A percentile compares a stretch with the other conserved stretches of the same genome.
phyloP scores from a whole-genome alignment of 1,139 yeast species.

The Geotrichum phurueaensis region DNA sequence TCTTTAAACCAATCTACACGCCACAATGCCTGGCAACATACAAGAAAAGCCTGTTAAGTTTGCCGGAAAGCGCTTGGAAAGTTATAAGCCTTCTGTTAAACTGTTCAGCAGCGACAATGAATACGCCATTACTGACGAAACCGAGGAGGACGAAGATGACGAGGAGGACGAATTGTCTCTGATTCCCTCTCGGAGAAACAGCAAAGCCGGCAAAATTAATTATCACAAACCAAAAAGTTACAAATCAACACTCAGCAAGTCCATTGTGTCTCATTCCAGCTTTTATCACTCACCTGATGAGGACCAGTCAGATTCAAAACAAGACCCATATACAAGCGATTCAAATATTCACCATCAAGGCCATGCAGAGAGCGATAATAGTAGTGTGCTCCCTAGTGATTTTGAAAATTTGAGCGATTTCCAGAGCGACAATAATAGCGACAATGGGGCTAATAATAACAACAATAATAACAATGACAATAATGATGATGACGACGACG shows the following conservation, averaged over 20 bases:
- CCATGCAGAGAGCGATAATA: background rate
- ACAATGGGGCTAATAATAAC: background rate
- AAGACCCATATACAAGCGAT: background rate
- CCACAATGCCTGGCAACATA: slow-evolving; percentile 1
- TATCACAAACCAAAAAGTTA: slow-evolving; percentile 3
- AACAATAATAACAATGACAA: slow-evolving; percentile 1
- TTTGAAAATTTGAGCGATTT: background rate
- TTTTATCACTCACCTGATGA: slow-evolving; percentile 1
- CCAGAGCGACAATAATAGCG: background rate
- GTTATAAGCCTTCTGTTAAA: background rate
- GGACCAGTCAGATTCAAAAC: background rate
- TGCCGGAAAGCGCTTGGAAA: slow-evolving; percentile 17
- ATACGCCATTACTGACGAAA: slow-evolving; percentile 6
- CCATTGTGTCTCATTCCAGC: background rate
- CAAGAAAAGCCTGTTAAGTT: slow-evolving; percentile 1
- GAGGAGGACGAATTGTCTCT: background rate
- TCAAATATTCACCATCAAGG: background rate
- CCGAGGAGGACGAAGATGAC: slow-evolving; percentile 10
- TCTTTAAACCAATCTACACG: slow-evolving; percentile 37
- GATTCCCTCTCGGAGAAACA: background rate
- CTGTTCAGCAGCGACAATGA: slow-evolving; percentile 6
- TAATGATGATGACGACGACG: slow-evolving; percentile 12
- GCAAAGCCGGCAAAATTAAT: slow-evolving; percentile 2
- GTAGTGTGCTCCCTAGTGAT: background rate
- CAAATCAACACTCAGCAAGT: slow-evolving; percentile 1